Conservation (phyloP, 805 yeast species). For the Kodamaea restingae region DNA sequence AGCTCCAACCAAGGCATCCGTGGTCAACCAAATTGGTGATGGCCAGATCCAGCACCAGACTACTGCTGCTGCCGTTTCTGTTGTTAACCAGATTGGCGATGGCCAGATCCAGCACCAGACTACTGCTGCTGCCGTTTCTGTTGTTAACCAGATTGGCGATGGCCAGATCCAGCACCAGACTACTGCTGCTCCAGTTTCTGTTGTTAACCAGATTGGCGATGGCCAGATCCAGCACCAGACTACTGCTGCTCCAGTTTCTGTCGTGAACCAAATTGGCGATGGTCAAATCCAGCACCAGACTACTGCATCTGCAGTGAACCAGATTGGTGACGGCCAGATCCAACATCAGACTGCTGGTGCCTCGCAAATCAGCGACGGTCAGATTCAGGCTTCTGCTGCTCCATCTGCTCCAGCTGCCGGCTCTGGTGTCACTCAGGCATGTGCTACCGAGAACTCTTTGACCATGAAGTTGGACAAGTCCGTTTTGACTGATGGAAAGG, state of each 20-base stretch:
- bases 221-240: constrained; percentile 43
- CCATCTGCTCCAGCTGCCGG: constrained; percentile 22
- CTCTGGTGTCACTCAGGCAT: constrained; percentile 26
- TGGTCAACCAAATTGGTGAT: constrained; percentile 43
- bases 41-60: constrained; percentile 46
- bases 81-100: constrained; percentile 21
- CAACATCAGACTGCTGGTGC: constrained; percentile 24
- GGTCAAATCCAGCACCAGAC: constrained; percentile 29
- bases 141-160: constrained; percentile 42
- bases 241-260: constrained; percentile 14
- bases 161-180: constrained; percentile 43
- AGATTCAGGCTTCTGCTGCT: constrained; percentile 22
- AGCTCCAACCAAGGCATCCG: constrained; percentile 16
- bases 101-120: constrained; percentile 27
- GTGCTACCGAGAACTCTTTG: constrained; percentile 34
- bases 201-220: constrained; percentile 42
- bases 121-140: constrained; percentile 17
- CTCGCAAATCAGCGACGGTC: constrained; percentile 29
- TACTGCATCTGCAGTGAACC: constrained; percentile 30
- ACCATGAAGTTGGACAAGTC: constrained; percentile 50
- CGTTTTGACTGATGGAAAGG: constrained; percentile 52
- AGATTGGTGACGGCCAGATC: constrained; percentile 40
- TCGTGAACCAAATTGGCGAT: constrained; percentile 39
- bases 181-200: constrained; percentile 25
- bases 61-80: constrained; percentile 18